These are phyloP conservation scores for Leccinum discolor DNA, from an alignment of 1,284 basidiomycete species.

Conservation along the genomic window DNA sequence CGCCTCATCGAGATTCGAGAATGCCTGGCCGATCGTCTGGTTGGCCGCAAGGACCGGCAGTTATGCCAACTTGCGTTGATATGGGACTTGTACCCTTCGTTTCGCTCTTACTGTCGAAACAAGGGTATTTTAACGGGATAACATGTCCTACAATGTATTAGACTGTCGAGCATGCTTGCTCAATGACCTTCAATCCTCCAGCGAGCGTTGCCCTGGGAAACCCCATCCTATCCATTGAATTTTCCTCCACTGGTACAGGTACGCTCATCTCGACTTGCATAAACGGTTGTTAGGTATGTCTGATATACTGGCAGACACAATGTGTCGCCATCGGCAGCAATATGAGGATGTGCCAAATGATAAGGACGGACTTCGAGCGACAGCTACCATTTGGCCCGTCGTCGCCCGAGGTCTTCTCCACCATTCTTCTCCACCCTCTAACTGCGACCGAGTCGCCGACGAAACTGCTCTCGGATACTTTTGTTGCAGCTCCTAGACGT, in stretches of 20 bases:
- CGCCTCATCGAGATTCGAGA: neutral
- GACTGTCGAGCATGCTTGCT: neutral
- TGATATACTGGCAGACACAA: too few relatives aligned
- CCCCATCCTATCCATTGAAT: neutral
- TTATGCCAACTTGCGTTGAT: neutral
- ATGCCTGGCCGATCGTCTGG: neutral
- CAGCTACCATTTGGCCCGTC: too few relatives aligned
- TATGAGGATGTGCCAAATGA: too few relatives aligned
- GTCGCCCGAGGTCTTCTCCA: too few relatives aligned
- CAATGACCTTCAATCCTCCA: neutral
- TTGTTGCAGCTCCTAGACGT: neutral
- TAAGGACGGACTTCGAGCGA: too few relatives aligned
- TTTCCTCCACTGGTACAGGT: neutral
- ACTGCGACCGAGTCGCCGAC: too few relatives aligned
- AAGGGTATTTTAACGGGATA: too few relatives aligned
- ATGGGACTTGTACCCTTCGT: neutral
- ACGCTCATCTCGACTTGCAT: neutral
- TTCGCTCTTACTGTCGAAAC: neutral
- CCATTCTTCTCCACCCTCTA: too few relatives aligned
- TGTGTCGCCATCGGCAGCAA: too few relatives aligned
- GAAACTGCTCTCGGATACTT: neutral
- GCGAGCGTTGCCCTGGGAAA: neutral
- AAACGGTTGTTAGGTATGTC: neutral
- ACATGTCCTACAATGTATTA: neutral
- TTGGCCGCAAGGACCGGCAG: neutral